Percentiles rank a stretch among this genome's conserved stretches.
Evolutionary conservation across 2,329 filamentous ascomycete genomes (phyloP).

Genomic region (Diaporthe sp.): DNA sequence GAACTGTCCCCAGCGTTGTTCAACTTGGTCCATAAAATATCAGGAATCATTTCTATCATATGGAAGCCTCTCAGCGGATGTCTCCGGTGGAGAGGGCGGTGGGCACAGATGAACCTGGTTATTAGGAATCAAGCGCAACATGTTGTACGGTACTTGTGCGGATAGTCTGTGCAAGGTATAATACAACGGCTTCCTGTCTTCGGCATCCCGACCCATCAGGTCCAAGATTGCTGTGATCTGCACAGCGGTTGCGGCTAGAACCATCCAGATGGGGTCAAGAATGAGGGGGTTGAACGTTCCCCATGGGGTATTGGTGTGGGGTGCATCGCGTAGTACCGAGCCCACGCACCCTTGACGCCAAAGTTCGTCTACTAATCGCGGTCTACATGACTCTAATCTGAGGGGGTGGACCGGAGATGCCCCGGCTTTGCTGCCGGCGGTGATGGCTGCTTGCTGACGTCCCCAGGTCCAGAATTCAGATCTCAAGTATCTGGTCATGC

Average conservation of each 20-base stretch:
- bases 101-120: neutral
- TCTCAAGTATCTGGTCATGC: neutral
- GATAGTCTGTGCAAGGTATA: no score
- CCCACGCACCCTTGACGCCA: neutral
- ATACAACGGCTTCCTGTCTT: neutral
- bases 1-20: neutral
- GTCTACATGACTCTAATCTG: neutral
- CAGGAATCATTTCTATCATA: neutral
- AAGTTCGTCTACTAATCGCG: neutral
- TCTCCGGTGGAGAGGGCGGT: no score
- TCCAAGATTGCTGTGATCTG: neutral
- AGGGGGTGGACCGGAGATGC: conserved; percentile 10
- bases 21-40: no score
- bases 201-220: neutral
- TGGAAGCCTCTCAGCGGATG: neutral
- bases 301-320: conserved; percentile 14
- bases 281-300: conserved; percentile 8
- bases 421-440: neutral
- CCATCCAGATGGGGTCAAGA: conserved; percentile 14
- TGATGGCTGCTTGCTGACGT: neutral
- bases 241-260: neutral
- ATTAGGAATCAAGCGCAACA: no score
- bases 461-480: neutral
- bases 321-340: conserved; percentile 18
- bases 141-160: neutral